phyloP scores from a whole-genome alignment of 495 filamentous ascomycete species.

The Podospora conica region DNA sequence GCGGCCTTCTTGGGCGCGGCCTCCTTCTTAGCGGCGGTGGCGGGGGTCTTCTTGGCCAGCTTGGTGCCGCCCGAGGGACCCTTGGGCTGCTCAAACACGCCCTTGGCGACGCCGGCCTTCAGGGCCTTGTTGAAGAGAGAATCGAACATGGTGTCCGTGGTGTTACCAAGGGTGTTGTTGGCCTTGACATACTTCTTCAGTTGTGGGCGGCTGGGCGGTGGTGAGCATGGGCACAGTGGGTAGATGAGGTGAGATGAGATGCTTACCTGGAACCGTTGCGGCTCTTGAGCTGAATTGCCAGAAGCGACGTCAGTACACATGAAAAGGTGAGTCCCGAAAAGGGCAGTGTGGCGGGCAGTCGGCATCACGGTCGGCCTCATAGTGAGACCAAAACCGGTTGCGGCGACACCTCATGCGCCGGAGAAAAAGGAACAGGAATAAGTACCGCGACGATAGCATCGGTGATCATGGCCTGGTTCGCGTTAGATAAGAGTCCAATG shows the following conservation, averaged over 20 bases:
- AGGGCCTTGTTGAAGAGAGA: slow-evolving; percentile 90
- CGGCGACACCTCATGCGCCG: slow-evolving; percentile 28
- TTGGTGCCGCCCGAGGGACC: slow-evolving; percentile 93
- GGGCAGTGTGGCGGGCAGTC: slow-evolving; percentile 5
- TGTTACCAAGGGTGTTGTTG: slow-evolving; percentile 82
- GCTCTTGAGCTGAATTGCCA: slow-evolving; percentile 53
- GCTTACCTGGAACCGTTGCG: slow-evolving; percentile 59
- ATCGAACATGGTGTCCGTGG: slow-evolving; percentile 66
- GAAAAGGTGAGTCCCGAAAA: not conserved
- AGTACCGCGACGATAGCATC: slow-evolving; percentile 61
- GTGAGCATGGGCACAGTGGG: slow-evolving; percentile 31
- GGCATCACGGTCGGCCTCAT: slow-evolving; percentile 12
- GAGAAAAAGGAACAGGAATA: slow-evolving; percentile 35
- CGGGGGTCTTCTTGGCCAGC: slow-evolving; percentile 76
- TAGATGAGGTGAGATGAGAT: slow-evolving; percentile 7
- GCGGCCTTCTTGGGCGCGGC: slow-evolving; percentile 46
- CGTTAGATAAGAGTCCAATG: slow-evolving; percentile 35
- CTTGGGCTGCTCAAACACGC: slow-evolving; percentile 89
- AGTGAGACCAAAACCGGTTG: not conserved
- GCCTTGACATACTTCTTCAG: slow-evolving; percentile 97
- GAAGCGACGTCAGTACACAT: slow-evolving; percentile 41
- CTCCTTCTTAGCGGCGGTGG: slow-evolving; percentile 38
- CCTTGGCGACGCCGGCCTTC: slow-evolving; percentile 81
- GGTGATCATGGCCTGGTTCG: slow-evolving; percentile 56
- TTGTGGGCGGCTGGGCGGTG: slow-evolving; percentile 67